phyloP scores from a whole-genome alignment of 1,139 yeast species.

The Casaregolazyma suthepensis region DNA sequence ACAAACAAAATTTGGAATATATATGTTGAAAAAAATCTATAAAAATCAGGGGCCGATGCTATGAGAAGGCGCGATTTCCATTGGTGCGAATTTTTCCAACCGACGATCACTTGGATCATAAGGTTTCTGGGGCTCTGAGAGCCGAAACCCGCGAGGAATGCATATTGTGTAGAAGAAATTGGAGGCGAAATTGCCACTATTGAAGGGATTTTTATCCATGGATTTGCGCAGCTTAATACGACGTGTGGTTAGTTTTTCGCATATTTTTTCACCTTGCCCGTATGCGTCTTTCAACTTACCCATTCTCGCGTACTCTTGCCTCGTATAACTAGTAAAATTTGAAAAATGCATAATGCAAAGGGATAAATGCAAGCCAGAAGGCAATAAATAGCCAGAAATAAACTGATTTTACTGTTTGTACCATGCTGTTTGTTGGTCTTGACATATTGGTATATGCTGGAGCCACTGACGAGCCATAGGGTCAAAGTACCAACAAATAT shows the following conservation, averaged over 20 bases:
- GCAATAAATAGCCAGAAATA: conserved; percentile 45
- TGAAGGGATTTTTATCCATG: neutral
- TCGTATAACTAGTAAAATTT: conserved; percentile 47
- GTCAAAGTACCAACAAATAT: conserved; percentile 38
- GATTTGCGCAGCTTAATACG: conserved; percentile 1
- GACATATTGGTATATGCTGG: conserved; percentile 33
- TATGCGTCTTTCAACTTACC: conserved; percentile 15
- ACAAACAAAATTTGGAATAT: neutral
- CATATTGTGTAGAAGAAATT: neutral
- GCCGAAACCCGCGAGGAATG: conserved; percentile 1
- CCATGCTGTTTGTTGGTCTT: neutral
- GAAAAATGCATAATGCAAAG: conserved; percentile 45
- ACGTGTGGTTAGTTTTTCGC: neutral
- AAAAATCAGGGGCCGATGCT: neutral
- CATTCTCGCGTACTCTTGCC: conserved; percentile 51
- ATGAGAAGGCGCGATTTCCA: neutral
- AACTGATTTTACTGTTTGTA: conserved; percentile 37
- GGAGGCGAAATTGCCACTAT: neutral
- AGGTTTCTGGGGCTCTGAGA: conserved; percentile 2
- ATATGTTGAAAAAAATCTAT: neutral
- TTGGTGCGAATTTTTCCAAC: conserved; percentile 5
- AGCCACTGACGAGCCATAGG: conserved; percentile 22
- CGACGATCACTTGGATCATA: conserved; percentile 4
- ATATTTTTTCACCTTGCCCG: conserved; percentile 12
- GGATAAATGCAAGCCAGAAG: conserved; percentile 49